Conservation (phyloP, 2,329 filamentous ascomycete genomes). For the Macrophomina phaseolina region DNA sequence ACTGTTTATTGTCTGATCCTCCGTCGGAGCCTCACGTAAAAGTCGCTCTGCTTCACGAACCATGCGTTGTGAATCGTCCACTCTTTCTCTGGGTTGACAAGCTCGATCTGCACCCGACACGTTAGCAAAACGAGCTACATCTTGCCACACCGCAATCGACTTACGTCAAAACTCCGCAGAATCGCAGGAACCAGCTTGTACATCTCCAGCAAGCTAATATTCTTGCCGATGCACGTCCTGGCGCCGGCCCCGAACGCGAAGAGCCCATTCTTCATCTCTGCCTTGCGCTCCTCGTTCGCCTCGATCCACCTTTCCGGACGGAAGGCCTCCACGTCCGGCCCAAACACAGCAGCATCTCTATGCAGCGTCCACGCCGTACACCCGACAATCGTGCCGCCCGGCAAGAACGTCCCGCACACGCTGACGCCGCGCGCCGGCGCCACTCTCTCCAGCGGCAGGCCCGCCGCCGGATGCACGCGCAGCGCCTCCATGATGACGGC, state of each 20-base stretch:
- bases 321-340: constrained; percentile 7
- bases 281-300: constrained; percentile 35
- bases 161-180: constrained; percentile 36
- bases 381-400: constrained; percentile 16
- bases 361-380: constrained; percentile 23
- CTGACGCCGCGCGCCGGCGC: constrained; percentile 50
- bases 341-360: constrained; percentile 10
- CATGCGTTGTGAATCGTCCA: constrained; percentile 26
- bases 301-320: constrained; percentile 23
- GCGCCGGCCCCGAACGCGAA: constrained; percentile 47
- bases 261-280: constrained; percentile 40
- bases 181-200: constrained; percentile 43
- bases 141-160: not conserved
- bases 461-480: constrained; percentile 57
- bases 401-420: constrained; percentile 15
- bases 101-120: not conserved
- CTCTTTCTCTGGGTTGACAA: constrained; percentile 14
- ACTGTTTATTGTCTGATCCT: not conserved
- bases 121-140: not conserved
- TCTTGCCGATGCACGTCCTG: constrained; percentile 43
- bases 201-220: constrained; percentile 45
- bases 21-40: not conserved
- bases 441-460: constrained; percentile 57
- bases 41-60: constrained; percentile 22
- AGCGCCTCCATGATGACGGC: constrained; percentile 60